phyloP scores from a whole-genome alignment of 257 asterid species.

The Nicotiana otophora region DNA sequence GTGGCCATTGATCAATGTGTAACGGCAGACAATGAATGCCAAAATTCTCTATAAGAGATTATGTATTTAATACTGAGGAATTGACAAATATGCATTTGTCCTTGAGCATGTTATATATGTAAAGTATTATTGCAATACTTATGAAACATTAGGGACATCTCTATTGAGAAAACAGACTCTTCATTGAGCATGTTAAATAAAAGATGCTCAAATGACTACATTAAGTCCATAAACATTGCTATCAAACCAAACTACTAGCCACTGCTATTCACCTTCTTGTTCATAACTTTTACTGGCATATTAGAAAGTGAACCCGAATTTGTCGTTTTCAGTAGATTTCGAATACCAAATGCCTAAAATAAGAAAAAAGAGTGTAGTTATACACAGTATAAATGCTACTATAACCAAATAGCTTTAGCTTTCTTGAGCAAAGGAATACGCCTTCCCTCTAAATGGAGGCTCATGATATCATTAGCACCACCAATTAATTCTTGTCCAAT shows the following conservation, averaged over 20 bases:
- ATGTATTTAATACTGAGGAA: too few relatives aligned
- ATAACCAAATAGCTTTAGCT: too few relatives aligned
- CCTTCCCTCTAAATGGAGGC: too few relatives aligned
- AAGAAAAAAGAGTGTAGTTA: too few relatives aligned
- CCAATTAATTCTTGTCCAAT: constrained; percentile 7
- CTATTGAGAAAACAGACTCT: background rate
- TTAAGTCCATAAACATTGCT: background rate
- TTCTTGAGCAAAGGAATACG: too few relatives aligned
- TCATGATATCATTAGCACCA: too few relatives aligned
- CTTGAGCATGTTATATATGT: background rate
- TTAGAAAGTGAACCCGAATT: background rate
- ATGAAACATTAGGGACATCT: background rate
- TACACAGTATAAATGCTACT: too few relatives aligned
- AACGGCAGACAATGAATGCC: too few relatives aligned
- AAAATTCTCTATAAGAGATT: too few relatives aligned
- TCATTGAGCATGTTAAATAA: background rate
- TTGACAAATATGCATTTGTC: too few relatives aligned
- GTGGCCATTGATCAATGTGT: too few relatives aligned
- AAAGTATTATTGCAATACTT: background rate
- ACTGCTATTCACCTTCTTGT: background rate
- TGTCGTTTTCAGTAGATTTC: background rate
- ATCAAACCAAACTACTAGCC: background rate
- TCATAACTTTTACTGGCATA: background rate
- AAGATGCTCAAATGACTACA: constrained; percentile 1
- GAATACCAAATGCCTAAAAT: too few relatives aligned